Percentiles rank a stretch among this genome's conserved stretches.
Evolutionary conservation across 257 asterid species (phyloP).

Genomic region (Jasminum sambac): DNA sequence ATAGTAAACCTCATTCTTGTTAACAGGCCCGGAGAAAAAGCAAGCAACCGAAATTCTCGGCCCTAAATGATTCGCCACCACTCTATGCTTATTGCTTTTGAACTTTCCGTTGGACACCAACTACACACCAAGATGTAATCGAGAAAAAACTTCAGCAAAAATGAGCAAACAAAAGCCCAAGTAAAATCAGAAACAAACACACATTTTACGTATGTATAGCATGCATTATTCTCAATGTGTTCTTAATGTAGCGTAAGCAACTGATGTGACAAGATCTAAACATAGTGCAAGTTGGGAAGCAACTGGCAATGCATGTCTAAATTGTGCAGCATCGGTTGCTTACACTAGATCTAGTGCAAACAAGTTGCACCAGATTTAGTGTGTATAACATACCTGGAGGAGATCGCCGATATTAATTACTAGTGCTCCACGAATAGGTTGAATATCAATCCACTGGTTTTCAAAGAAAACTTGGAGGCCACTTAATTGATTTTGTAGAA

Average conservation of each 20-base stretch:
- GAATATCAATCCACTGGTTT: slow-evolving; percentile 38
- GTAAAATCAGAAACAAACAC: background rate
- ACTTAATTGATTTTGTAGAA: slow-evolving; percentile 32
- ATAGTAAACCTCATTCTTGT: slow-evolving; percentile 22
- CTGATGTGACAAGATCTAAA: too few species aligned
- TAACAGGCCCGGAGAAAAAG: slow-evolving; percentile 33
- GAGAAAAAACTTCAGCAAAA: background rate
- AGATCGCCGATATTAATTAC: slow-evolving; percentile 44
- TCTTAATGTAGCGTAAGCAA: too few species aligned
- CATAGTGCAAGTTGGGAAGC: too few species aligned
- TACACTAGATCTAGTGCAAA: too few species aligned
- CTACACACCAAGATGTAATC: slow-evolving; percentile 22
- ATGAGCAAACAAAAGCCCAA: background rate
- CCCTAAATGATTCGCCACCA: slow-evolving; percentile 29
- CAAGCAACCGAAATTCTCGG: slow-evolving; percentile 55
- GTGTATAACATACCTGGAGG: slow-evolving; percentile 32
- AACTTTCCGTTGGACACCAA: slow-evolving; percentile 49
- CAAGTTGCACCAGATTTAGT: background rate
- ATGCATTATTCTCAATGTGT: background rate
- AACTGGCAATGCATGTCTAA: too few species aligned
- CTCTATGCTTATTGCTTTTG: slow-evolving; percentile 49
- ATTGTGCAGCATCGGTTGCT: too few species aligned
- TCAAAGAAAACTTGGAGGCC: slow-evolving; percentile 34
- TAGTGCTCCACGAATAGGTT: slow-evolving; percentile 33
- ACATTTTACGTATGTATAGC: background rate